Evolutionary conservation across 208 protist species (phyloP).

Genomic region (Wallacemonas rigidus): DNA sequence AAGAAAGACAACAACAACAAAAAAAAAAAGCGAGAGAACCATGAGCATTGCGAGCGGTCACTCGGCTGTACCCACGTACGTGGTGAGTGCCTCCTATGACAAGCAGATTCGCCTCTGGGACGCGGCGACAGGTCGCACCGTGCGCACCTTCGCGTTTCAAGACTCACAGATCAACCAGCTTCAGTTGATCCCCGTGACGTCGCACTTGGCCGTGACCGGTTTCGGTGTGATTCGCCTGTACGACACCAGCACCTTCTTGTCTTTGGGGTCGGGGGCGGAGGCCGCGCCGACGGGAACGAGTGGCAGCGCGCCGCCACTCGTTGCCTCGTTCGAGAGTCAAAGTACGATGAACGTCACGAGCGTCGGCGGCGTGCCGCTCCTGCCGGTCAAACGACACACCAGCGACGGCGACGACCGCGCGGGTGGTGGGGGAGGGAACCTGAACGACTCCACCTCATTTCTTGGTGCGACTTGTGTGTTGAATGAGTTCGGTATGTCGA

Average conservation of each 20-base stretch:
- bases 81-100: conserved; percentile 86
- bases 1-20: not conserved
- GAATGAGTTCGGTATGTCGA: conserved; percentile 10
- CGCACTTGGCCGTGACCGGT: conserved; percentile 67
- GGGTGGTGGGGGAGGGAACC: not conserved
- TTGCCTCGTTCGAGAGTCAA: conserved; percentile 69
- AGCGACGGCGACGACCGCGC: not conserved
- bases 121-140: conserved; percentile 58
- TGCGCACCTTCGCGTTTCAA: conserved; percentile 71
- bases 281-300: conserved; percentile 8
- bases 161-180: conserved; percentile 87
- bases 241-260: conserved; percentile 26
- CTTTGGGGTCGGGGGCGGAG: not conserved
- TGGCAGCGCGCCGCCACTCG: conserved; percentile 43
- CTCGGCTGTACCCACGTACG: conserved; percentile 6
- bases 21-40: not conserved
- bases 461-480: conserved; percentile 2
- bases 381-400: conserved; percentile 7
- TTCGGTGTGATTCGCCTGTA: conserved; percentile 78
- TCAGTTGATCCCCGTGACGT: conserved; percentile 49
- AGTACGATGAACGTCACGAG: conserved; percentile 86
- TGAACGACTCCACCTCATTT: conserved; percentile 4
- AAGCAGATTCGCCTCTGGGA: conserved; percentile 89
- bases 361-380: conserved; percentile 62
- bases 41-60: conserved; percentile 3